Evolutionary conservation across 805 yeast species (phyloP).

Genomic region (fission yeast (Schizosaccharomyces pombe)): DNA sequence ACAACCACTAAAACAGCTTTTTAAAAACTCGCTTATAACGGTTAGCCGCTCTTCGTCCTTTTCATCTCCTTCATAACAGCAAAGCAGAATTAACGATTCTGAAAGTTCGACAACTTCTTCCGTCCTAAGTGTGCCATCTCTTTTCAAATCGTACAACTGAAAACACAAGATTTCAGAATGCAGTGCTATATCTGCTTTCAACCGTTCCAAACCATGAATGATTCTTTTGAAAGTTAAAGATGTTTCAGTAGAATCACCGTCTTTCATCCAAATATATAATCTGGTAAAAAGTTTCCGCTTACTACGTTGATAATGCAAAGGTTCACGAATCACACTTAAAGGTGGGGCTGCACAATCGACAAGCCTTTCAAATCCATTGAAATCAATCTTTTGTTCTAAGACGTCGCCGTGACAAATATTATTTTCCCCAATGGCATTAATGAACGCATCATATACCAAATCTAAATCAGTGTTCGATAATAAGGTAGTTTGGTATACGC

Average conservation of each 20-base stretch:
- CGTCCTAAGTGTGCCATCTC: neutral
- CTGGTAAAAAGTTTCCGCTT: neutral
- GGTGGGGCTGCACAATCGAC: neutral
- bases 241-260: too few species aligned
- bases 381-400: constrained; percentile 42
- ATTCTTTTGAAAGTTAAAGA: neutral
- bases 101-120: neutral
- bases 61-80: neutral
- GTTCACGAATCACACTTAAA: neutral
- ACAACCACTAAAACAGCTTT: neutral
- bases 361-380: constrained; percentile 30
- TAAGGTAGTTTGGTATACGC: constrained; percentile 49
- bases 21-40: neutral
- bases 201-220: neutral
- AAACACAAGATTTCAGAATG: neutral
- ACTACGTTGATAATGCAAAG: neutral
- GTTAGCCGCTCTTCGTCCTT: neutral
- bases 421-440: constrained; percentile 44
- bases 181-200: neutral
- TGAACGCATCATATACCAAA: constrained; percentile 63
- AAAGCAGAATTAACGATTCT: neutral
- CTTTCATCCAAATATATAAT: neutral
- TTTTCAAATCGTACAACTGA: neutral
- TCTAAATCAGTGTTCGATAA: constrained; percentile 37
- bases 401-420: constrained; percentile 24